Conservation (phyloP, 2,329 filamentous ascomycete species). For the Cryphonectria carpinicola region DNA sequence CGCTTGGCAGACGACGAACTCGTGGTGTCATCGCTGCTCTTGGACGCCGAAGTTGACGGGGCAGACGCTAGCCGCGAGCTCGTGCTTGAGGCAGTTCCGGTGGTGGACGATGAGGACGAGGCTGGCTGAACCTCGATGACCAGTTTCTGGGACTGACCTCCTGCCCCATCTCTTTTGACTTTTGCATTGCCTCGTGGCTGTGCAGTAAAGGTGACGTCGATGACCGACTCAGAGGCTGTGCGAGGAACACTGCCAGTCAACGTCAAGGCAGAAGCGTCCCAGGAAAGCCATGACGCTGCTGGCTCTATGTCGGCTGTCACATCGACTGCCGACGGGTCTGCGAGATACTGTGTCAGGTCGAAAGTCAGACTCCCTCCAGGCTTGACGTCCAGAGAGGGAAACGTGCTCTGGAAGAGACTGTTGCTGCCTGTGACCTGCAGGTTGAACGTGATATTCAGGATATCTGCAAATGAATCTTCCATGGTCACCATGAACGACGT, state of each 20-base stretch:
- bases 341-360: constrained; percentile 48
- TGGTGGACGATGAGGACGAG: constrained; percentile 34
- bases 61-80: constrained; percentile 33
- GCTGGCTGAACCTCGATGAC: constrained; percentile 40
- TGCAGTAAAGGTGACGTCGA: constrained; percentile 37
- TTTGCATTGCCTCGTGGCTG: constrained; percentile 39
- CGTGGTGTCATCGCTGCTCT: not conserved
- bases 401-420: constrained; percentile 45
- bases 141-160: constrained; percentile 44
- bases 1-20: not conserved
- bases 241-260: constrained; percentile 48
- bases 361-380: constrained; percentile 48
- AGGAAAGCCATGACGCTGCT: constrained; percentile 48
- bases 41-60: constrained; percentile 30
- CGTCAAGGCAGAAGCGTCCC: constrained; percentile 39
- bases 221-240: constrained; percentile 34
- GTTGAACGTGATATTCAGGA: constrained; percentile 58
- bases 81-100: constrained; percentile 17
- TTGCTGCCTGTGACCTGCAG: constrained; percentile 34
- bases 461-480: constrained; percentile 62
- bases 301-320: constrained; percentile 44
- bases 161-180: constrained; percentile 18
- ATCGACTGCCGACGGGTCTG: constrained; percentile 43
- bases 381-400: constrained; percentile 45
- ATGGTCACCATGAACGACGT: constrained; percentile 66